phyloP scores from a whole-genome alignment of 305 asterid genomes.

The Solanum hybrid region DNA sequence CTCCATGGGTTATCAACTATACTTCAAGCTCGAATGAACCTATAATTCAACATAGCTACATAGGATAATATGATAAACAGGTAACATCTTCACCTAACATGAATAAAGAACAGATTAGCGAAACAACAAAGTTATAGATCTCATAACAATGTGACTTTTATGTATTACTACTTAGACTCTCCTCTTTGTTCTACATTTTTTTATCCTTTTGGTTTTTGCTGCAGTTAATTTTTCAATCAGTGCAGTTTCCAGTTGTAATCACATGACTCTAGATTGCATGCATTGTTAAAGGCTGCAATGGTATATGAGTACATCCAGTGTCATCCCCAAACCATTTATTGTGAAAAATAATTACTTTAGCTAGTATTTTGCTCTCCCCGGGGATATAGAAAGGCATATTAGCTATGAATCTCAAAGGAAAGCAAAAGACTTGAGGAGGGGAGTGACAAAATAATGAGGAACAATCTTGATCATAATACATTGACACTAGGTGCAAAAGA shows the following conservation, averaged over 20 bases:
- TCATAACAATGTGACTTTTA: background rate
- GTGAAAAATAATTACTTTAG: background rate
- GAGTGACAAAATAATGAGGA: background rate
- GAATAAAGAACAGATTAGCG: background rate
- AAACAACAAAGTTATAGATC: background rate
- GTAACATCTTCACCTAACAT: background rate
- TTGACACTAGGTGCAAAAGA: background rate
- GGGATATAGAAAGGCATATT: background rate
- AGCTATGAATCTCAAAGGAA: background rate
- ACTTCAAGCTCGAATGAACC: background rate
- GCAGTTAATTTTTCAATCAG: background rate
- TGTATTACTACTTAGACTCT: background rate
- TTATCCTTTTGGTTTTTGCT: background rate
- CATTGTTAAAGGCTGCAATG: background rate
- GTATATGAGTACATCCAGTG: background rate
- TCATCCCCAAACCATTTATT: background rate
- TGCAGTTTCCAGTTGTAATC: background rate
- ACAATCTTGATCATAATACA: background rate
- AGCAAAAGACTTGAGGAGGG: background rate
- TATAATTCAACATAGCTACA: background rate
- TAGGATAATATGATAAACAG: background rate
- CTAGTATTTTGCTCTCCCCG: background rate
- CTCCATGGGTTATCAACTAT: background rate
- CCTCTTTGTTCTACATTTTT: background rate
- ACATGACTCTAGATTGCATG: background rate